Conservation (phyloP, 1,284 basidiomycete genomes). For the Malassezia cuniculi region DNA sequence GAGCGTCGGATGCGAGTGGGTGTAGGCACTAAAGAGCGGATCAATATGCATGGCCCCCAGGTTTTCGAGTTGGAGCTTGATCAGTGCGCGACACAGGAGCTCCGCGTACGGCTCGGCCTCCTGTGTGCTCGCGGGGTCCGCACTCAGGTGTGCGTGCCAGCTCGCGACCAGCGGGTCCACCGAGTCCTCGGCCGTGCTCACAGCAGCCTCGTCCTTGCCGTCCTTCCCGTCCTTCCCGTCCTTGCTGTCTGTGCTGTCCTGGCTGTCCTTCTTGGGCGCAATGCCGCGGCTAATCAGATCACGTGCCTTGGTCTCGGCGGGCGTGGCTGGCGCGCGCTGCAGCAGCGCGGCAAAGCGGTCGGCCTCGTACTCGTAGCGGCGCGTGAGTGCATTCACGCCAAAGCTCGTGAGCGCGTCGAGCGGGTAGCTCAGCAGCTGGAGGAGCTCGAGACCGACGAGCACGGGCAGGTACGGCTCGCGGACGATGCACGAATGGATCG, state of each 20-base stretch:
- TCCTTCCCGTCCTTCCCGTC: too few species aligned
- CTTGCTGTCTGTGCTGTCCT: too few species aligned
- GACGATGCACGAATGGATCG: constrained; percentile 8
- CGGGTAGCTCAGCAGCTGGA: constrained; percentile 39
- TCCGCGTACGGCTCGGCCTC: constrained; percentile 30
- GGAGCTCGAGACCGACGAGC: constrained; percentile 39
- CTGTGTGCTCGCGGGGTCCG: constrained; percentile 2
- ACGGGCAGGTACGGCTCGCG: constrained; percentile 30
- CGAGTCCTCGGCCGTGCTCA: constrained; percentile 16
- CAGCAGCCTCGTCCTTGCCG: constrained; percentile 6
- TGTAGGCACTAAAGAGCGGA: constrained; percentile 38
- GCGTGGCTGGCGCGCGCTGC: constrained; percentile 20
- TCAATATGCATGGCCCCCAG: constrained; percentile 43
- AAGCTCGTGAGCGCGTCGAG: constrained; percentile 38
- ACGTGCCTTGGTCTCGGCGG: constrained; percentile 19
- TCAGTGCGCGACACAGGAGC: constrained; percentile 30
- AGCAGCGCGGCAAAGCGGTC: constrained; percentile 32
- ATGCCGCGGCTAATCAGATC: constrained; percentile 16
- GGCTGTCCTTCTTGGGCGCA: neutral
- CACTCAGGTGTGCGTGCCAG: too few species aligned
- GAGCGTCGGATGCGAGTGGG: constrained; percentile 40
- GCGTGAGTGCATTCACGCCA: constrained; percentile 28
- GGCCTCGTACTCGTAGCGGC: constrained; percentile 39
- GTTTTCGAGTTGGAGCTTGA: constrained; percentile 42
- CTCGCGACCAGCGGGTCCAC: too few species aligned